phyloP scores from a whole-genome alignment of 139 green algal genomes.

The Coelastrella sp. region DNA sequence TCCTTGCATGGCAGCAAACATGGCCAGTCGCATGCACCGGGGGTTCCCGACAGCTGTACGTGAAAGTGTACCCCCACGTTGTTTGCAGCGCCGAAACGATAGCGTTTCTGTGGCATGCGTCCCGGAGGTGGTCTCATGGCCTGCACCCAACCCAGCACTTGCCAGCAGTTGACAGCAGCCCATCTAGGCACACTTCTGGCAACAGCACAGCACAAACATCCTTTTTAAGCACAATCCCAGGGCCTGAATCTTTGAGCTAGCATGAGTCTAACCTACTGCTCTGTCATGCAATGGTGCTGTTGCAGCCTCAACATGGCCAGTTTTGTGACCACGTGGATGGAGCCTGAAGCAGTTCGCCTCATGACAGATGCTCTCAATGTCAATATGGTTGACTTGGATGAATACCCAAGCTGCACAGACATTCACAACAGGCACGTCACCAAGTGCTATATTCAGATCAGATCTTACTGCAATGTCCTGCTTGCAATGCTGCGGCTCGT shows the following conservation, averaged over 20 bases:
- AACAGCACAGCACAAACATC: no score
- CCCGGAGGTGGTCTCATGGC: not conserved
- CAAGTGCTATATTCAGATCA: no score
- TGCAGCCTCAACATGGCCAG: constrained; percentile 30
- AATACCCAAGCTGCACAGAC: constrained; percentile 3
- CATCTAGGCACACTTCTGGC: not conserved
- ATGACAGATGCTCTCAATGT: constrained; percentile 14
- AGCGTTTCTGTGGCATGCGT: no score
- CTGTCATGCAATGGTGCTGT: not conserved
- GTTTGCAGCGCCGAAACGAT: no score
- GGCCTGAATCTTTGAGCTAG: not conserved
- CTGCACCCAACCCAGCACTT: not conserved
- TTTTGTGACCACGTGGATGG: constrained; percentile 47
- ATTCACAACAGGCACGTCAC: no score
- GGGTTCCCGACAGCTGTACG: not conserved
- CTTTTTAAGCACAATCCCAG: no score
- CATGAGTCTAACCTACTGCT: not conserved
- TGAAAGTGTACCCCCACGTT: not conserved
- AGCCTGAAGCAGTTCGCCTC: not conserved
- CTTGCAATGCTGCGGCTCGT: no score
- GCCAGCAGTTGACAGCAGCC: not conserved
- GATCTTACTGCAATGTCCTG: no score
- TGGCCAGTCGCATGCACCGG: no score
- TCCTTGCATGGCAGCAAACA: no score
- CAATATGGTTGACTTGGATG: constrained; percentile 11